Evolutionary conservation across 2,329 filamentous ascomycete genomes (phyloP), one percentile per base, ranked within the genome.

Genomic region (Sordariomycetes sp.): DNA sequence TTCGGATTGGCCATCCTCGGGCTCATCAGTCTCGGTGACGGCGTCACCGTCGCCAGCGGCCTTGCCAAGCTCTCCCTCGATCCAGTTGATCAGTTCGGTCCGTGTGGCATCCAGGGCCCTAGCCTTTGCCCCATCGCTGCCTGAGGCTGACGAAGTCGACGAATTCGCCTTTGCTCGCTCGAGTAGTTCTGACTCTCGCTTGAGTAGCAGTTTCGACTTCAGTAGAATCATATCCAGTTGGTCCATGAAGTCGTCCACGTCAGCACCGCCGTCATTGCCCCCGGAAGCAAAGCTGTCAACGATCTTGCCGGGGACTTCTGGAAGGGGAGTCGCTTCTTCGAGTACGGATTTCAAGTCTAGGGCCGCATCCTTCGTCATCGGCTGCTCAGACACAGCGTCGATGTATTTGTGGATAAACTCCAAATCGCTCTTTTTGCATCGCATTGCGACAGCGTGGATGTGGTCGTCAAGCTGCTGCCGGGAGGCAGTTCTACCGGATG

Each of bases 31-130:
- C 6, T 66, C 66, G 1, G 62, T 66, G 0, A 67, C 69, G 1
- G 68, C 66, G 24, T 63, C 70, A 2, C 71, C 72, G 0, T 66
- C 64, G 4, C 70, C 70, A 4, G 76, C 74, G 1, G 81, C 80
- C 58, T 79, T 81, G 56, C 75, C 71, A 24, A 87, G 70, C 66
- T 87, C 85, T 5, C 71, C 72, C 67, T 87, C 84, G 59, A 87
- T 85, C 84, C 84, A 87, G 59, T 70, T 74, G 60, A 87, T 86
- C 55, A 87, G 74, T 61, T 82, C 80, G 56, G 79, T 78, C 18
- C 85, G 76, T 12, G 83, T 81, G 8, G 71, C 71, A 50, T 75
- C 76, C 11, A 87, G 70, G 16, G 84, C 84, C 54, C 76, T 72
- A 2, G 83, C 62, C 61, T 78, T 80, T 18, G 68, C 57, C 65